Evolutionary conservation across 2,329 filamentous ascomycete species (phyloP).

Genomic region (Colletotrichum salicis): DNA sequence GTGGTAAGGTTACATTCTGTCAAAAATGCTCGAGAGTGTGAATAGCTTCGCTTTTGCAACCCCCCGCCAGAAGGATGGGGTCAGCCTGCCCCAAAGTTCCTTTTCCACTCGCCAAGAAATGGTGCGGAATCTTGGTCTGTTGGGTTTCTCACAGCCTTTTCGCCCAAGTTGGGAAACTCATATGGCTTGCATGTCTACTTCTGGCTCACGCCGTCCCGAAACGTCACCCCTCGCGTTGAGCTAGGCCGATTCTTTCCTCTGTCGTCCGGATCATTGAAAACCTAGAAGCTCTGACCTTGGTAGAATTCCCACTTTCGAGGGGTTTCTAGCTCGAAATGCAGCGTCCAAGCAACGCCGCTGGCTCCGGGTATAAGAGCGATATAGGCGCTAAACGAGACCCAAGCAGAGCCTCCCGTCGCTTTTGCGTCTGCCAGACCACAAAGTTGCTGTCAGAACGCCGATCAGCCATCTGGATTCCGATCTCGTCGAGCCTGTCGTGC

Average conservation of each 20-base stretch:
- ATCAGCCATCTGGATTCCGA: slow-evolving; percentile 26
- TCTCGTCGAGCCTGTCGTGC: slow-evolving; percentile 15
- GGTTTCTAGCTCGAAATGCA: slow-evolving; percentile 1
- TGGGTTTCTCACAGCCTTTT: background rate
- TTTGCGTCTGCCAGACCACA: background rate
- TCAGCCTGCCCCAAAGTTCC: background rate
- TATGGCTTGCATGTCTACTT: background rate
- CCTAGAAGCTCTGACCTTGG: background rate
- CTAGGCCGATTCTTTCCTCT: slow-evolving; percentile 4
- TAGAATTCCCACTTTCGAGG: background rate
- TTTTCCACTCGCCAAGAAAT: background rate
- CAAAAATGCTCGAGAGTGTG: slow-evolving; percentile 4
- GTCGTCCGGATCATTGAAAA: slow-evolving; percentile 12
- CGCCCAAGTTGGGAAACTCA: background rate
- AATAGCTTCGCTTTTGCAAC: slow-evolving; percentile 31
- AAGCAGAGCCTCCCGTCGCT: slow-evolving; percentile 26
- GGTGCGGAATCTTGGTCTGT: slow-evolving; percentile 3
- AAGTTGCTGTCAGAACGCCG: slow-evolving; percentile 10
- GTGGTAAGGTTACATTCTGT: slow-evolving; percentile 23
- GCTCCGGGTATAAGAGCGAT: background rate
- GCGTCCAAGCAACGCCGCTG: background rate
- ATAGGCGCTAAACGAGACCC: slow-evolving; percentile 3
- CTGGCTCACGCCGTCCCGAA: slow-evolving; percentile 11
- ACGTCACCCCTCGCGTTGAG: slow-evolving; percentile 2
- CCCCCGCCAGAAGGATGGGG: background rate